These are phyloP conservation scores for Rosellinia necatrix DNA, from an alignment of 2,329 filamentous ascomycete genomes.

Conservation along the genomic window DNA sequence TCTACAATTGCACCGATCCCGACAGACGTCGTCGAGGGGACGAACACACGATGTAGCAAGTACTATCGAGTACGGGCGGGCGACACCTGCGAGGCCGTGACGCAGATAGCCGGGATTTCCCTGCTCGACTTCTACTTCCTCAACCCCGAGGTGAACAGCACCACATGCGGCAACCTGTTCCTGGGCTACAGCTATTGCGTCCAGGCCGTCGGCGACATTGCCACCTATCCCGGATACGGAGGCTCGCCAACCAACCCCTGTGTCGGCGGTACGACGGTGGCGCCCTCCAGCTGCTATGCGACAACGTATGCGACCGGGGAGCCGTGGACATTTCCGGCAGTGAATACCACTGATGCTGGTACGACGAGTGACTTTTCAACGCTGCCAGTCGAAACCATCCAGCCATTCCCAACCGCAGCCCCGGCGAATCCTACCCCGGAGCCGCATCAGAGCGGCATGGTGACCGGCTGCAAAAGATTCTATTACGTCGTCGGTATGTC, in stretches of 20 bases:
- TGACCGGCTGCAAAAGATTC: not conserved
- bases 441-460: not conserved
- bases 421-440: not conserved
- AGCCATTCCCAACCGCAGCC: not conserved
- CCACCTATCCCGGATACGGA: not conserved
- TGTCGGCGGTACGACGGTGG: not conserved
- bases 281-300: conserved; percentile 5
- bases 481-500: not conserved
- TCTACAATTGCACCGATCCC: conserved; percentile 1
- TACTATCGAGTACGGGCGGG: not conserved
- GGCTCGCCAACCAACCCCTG: not conserved
- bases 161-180: not conserved
- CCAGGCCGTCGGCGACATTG: not conserved
- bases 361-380: not conserved
- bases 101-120: conserved; percentile 5
- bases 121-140: conserved; percentile 11
- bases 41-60: conserved; percentile 3
- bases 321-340: conserved; percentile 7
- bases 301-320: conserved; percentile 3
- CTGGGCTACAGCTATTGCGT: not conserved
- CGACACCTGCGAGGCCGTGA: not conserved
- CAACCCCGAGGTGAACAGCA: not conserved
- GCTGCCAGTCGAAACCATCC: not conserved
- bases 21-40: conserved; percentile 7
- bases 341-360: not conserved